Evolutionary conservation across 805 yeast species (phyloP).

Genomic region (Yamadazyma endophytica): DNA sequence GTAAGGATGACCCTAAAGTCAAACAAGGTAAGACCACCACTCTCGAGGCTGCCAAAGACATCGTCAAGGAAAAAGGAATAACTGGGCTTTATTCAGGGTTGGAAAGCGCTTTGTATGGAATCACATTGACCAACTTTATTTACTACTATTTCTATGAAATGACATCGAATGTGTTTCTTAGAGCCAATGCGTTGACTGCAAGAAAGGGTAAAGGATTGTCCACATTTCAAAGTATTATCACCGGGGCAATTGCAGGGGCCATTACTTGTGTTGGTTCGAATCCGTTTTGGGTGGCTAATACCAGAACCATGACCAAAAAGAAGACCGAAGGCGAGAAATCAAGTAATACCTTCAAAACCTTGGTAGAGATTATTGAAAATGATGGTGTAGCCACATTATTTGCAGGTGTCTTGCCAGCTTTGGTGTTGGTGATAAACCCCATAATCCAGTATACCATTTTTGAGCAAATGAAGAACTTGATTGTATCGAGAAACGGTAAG

Average conservation of each 20-base stretch:
- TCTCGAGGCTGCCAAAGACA: slow-evolving; percentile 29
- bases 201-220: slow-evolving; percentile 40
- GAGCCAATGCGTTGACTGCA: slow-evolving; percentile 21
- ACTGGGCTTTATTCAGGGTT: slow-evolving; percentile 77
- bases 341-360: slow-evolving; percentile 48
- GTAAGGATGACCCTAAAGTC: slow-evolving; percentile 16
- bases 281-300: slow-evolving; percentile 94
- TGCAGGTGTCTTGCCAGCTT: slow-evolving; percentile 84
- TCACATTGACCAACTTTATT: slow-evolving; percentile 79
- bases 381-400: slow-evolving; percentile 75
- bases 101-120: slow-evolving; percentile 83
- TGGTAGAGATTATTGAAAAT: slow-evolving; percentile 57
- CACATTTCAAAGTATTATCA: slow-evolving; percentile 63
- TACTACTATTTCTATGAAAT: slow-evolving; percentile 90
- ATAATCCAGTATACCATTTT: slow-evolving; percentile 88
- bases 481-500: slow-evolving; percentile 51
- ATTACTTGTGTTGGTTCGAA: slow-evolving; percentile 78
- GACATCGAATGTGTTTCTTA: slow-evolving; percentile 46
- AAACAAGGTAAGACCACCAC: slow-evolving; percentile 8
- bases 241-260: slow-evolving; percentile 86
- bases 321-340: slow-evolving; percentile 14
- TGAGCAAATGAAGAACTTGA: slow-evolving; percentile 73
- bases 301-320: slow-evolving; percentile 71
- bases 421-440: slow-evolving; percentile 82
- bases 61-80: slow-evolving; percentile 57